These are phyloP conservation scores for Hebeloma cylindrosporum DNA, from an alignment of 768 basidiomycete species.

Conservation along the genomic window DNA sequence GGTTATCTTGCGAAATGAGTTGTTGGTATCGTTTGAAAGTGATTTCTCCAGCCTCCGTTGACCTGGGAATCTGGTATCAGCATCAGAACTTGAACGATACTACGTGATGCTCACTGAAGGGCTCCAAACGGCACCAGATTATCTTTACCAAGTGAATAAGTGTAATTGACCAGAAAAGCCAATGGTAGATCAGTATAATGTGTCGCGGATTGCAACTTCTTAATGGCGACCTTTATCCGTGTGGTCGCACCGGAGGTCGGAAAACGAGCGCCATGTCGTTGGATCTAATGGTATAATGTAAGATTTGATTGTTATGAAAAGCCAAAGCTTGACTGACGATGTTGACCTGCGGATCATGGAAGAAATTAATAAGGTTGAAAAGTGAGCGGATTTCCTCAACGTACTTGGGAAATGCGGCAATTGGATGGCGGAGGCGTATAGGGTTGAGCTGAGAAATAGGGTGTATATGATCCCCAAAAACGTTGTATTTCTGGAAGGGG, in stretches of 20 bases:
- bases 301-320: not conserved
- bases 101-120: conserved; percentile 45
- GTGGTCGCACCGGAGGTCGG: conserved; percentile 55
- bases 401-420: conserved; percentile 26
- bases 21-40: conserved; percentile 54
- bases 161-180: conserved; percentile 58
- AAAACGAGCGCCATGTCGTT: conserved; percentile 79
- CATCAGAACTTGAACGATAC: not conserved
- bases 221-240: conserved; percentile 46
- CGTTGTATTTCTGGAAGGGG: conserved; percentile 17
- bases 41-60: conserved; percentile 46
- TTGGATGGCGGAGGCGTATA: conserved; percentile 22
- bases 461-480: conserved; percentile 27
- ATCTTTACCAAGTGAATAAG: conserved; percentile 55
- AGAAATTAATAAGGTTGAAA: not conserved
- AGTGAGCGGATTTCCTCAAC: conserved; percentile 4
- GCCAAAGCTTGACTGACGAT: conserved; percentile 42
- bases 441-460: conserved; percentile 24
- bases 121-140: conserved; percentile 71
- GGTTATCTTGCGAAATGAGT: conserved; percentile 40
- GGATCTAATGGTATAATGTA: too few relatives aligned
- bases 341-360: conserved; percentile 45
- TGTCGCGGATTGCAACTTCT: conserved; percentile 51
- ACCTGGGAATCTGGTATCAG: conserved; percentile 21
- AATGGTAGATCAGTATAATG: conserved; percentile 46